Base-by-base conservation (phyloP, 106 monocot genomes). In the Vanilla planifolia region DNA sequence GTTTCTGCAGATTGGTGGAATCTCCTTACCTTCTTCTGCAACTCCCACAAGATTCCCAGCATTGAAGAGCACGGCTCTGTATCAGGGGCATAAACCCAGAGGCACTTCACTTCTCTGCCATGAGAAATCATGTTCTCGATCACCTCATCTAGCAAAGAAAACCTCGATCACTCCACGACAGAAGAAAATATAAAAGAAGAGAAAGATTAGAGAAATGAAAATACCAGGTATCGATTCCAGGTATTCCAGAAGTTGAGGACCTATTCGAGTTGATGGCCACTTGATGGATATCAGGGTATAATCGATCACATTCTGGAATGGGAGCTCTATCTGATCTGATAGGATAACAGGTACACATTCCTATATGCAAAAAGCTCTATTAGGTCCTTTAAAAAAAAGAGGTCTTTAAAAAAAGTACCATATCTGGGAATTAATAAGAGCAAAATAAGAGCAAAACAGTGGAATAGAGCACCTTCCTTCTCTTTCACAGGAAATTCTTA, bases 311-410 rank as follows among this genome's bases (percentile, higher is more conserved):
- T 98, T 87, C 68, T 98, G 90, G 72, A 98, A 98, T 39, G 96
- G 96, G 8, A 98, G 75, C 41, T 98, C 91, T 26, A 85, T 79
- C 67, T 92, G 72, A 82, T 98, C 96, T 51, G 96, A 98, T 62
- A 98, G 73, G 42, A 98, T 81, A 15, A 98, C 96, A 22, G 96
- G 96, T 25, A 98, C 82, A 57, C 96, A 98, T 81, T 98, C 96
- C 96, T 91, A 74, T 55, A 61, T 39, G n/a, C 22, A 32, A 23
- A 23, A 11, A 35, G 26, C 13, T 21, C 25, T 15, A 16, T 16
- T 46, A 46, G 32, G 8, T 3, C 14, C n/a, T n/a, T n/a, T n/a
- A n/a, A n/a, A n/a, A n/a, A n/a, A n/a, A n/a, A n/a, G n/a, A n/a
- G n/a, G n/a, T n/a, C n/a, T n/a, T n/a, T n/a, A n/a, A n/a, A n/a